Evolutionary conservation across 2,329 filamentous ascomycete species (phyloP).

Genomic region (Sporothrix phasma): DNA sequence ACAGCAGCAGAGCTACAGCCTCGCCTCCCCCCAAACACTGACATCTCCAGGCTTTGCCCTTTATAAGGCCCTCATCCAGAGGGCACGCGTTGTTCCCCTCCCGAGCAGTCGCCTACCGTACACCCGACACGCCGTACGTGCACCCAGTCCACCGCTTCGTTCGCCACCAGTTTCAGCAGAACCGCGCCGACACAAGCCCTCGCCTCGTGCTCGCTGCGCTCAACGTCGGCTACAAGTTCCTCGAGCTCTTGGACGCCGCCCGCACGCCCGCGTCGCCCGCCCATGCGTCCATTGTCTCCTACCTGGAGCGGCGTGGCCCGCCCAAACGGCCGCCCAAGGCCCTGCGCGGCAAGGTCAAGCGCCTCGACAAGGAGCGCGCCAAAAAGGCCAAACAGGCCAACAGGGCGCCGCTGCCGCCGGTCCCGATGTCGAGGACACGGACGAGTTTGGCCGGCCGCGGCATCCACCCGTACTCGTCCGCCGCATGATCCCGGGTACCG

Average conservation of each 20-base stretch:
- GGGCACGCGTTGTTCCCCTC: constrained; percentile 44
- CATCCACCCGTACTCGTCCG: constrained; percentile 26
- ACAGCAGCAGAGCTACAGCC: no score
- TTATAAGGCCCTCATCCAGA: constrained; percentile 58
- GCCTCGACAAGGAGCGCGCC: background rate
- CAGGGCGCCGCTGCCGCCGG: background rate
- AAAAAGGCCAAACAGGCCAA: background rate
- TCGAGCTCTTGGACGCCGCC: constrained; percentile 30
- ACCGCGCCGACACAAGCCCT: constrained; percentile 47
- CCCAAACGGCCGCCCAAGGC: background rate
- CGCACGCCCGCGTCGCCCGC: constrained; percentile 30
- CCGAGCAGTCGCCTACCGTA: constrained; percentile 35
- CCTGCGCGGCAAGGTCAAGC: background rate
- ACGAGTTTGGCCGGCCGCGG: constrained; percentile 14
- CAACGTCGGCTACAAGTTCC: constrained; percentile 49
- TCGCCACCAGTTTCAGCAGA: constrained; percentile 51
- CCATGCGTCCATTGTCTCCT: constrained; percentile 32
- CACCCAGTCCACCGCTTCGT: constrained; percentile 49
- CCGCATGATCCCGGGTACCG: constrained; percentile 18
- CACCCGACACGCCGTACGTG: constrained; percentile 18
- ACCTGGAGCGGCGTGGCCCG: constrained; percentile 29
- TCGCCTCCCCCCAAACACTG: background rate
- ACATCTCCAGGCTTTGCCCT: constrained; percentile 51
- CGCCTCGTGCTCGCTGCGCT: constrained; percentile 54
- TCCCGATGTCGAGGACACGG: constrained; percentile 14